Evolutionary conservation across 306 rosid genomes (phyloP).

Genomic region (Dalbergia oliveri): DNA sequence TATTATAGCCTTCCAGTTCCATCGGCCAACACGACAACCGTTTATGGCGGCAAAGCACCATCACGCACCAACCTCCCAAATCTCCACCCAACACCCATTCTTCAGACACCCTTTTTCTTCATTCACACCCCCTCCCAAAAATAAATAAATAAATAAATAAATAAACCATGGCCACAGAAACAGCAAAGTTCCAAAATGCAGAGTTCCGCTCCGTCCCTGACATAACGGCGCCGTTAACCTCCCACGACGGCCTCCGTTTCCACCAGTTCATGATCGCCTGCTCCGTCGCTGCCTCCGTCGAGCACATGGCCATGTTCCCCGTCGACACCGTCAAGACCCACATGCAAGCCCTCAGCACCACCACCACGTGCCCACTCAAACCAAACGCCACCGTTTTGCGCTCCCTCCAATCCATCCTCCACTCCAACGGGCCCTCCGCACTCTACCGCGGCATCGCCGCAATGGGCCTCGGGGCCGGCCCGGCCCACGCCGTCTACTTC

Average conservation of each 20-base stretch:
- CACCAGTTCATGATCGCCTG: conserved; percentile 94
- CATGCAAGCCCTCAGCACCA: conserved; percentile 76
- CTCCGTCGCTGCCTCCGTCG: conserved; percentile 77
- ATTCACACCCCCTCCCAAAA: conserved; percentile 1
- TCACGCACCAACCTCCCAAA: neutral
- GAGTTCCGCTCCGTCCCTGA: conserved; percentile 57
- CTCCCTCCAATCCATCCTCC: conserved; percentile 66
- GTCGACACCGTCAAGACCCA: conserved; percentile 92
- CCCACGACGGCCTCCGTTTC: conserved; percentile 83
- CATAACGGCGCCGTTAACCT: conserved; percentile 42
- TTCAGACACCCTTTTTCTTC: neutral
- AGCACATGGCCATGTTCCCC: conserved; percentile 94
- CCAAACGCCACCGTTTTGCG: conserved; percentile 65
- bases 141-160: neutral
- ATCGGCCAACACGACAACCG: neutral
- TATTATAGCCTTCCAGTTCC: neutral
- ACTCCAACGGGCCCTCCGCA: conserved; percentile 71
- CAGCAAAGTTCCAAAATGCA: conserved; percentile 64
- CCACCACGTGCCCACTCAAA: conserved; percentile 77
- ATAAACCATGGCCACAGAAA: conserved; percentile 61
- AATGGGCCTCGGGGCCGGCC: conserved; percentile 94
- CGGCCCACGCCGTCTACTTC: conserved; percentile 90
- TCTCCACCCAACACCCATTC: neutral
- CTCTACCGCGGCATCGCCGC: conserved; percentile 90
- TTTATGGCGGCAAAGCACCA: conserved; percentile 41